Base-by-base conservation (phyloP, 495 filamentous ascomycete species). In the Mytilinidion resinicola region DNA sequence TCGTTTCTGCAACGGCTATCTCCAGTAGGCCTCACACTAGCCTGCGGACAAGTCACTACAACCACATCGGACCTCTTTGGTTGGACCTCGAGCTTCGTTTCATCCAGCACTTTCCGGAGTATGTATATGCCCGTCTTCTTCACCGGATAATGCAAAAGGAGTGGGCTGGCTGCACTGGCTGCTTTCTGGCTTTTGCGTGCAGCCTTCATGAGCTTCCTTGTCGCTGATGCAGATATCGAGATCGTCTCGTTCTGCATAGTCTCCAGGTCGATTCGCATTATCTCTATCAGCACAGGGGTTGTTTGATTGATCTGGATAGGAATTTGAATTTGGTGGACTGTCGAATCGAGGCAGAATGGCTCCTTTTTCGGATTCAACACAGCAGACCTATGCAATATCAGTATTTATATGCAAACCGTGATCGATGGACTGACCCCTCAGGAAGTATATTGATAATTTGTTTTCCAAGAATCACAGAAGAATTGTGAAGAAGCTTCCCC, bases 381-480 rank as follows among this genome's bases (percentile, higher is more conserved):
- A 11, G 88, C 93, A 56, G 91, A 95, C 4, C 89, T 91, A 66
- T n/a, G 43, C 46, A 44, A 1, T 10, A 60, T 76, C 55, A 76
- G 74, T 44, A 30, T 30, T 30, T 30, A 30, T 30, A 30, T 30
- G 25, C 6, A 30, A 30, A 30, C 2, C 25, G 6, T 30, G 25
- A 2, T 30, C 25, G 25, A 30, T 30, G 25, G 25, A 74, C 85
- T 66, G 70, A 91, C 84, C 93, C 93, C 79, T 98, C 93, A 2
- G 93, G 93, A 30, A 98, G 77, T 69, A 97, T 95, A 67, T 98
- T 90, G 67, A 98, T 90, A 60, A 95, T 92, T 73, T 96, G 90
- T 69, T 89, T 91, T 68, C 93, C 93, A 69, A 95, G 79, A 53
- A 97, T 96, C 65, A 96, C 80, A 7, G 92, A 96, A 1, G 88